Base-by-base conservation (phyloP, 2,329 filamentous ascomycete species). In the Colletotrichum ledebouriae region DNA sequence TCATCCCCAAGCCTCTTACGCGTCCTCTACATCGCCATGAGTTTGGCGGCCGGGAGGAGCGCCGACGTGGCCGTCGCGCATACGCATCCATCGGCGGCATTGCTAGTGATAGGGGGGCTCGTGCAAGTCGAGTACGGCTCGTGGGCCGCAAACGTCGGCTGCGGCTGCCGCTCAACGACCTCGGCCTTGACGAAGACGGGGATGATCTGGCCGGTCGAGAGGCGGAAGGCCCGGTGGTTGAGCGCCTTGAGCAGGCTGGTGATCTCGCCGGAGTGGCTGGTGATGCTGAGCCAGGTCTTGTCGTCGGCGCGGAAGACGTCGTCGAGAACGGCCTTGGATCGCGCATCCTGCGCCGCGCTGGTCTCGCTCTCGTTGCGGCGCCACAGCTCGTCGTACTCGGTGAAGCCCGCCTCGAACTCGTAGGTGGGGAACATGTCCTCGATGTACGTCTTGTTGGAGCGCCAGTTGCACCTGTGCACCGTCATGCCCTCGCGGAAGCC, bases 151-250 rank as follows among this genome's bases (percentile, higher is more conserved):
- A 78, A 76, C n/a, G 76, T 78, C n/a, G 75, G 74, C 3, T 73
- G 76, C 65, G 71, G 73, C 7, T 75, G 70, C n/a, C 74, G 70
- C 5, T 68, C 55, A 0, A 80, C 65, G 49, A 80, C 84, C 72
- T 86, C 82, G 1, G 86, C 89, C 77, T 86, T 88, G 39, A 93
- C 86, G 1, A 93, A 82, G 2, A 91, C 88, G 0, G 90, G 90
- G 33, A 93, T 90, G 7, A 90, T 85, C 65, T 89, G 86, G 9
- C 91, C 90, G 0, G 91, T 93, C n/a, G 81, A 82, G 12, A 93
- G 80, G 2, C 80, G 76, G 75, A 92, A 93, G 3, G 78, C 71
- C n/a, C 85, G 84, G 73, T 93, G 90, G 58, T 85, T 84, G 4
- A 92, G 77, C 0, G 88, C 88, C 59, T 80, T 73, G 3, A 90